phyloP scores from a whole-genome alignment of 2,329 filamentous ascomycete species.

The Teratosphaeria destructans region DNA sequence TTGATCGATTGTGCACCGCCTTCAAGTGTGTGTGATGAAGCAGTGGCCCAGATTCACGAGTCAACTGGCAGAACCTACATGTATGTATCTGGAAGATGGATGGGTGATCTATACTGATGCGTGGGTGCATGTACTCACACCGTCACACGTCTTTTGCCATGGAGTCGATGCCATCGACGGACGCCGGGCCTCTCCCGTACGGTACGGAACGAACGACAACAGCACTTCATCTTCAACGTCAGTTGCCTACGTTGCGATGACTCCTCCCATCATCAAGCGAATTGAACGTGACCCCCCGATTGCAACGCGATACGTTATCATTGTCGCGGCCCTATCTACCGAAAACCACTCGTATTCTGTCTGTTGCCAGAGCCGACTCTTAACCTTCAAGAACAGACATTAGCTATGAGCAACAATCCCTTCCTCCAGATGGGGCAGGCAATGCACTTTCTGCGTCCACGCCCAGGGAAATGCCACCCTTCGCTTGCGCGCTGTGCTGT shows the following conservation, averaged over 20 bases:
- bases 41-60: not conserved
- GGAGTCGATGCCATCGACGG: too few species aligned
- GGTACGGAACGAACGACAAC: not conserved
- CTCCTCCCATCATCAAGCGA: not conserved
- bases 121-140: not conserved
- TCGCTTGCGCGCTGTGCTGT: not conserved
- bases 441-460: not conserved
- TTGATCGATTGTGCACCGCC: not conserved
- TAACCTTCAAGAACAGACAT: not conserved
- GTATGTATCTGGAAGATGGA: not conserved
- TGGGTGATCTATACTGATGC: not conserved
- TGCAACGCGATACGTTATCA: not conserved
- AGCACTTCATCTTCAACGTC: constrained; percentile 2
- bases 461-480: constrained; percentile 1
- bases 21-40: too few species aligned
- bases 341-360: not conserved
- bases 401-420: constrained; percentile 1
- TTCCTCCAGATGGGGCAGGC: not conserved
- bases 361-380: constrained; percentile 1
- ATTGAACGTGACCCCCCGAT: not conserved
- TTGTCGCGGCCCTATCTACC: constrained; percentile 1
- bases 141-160: too few species aligned
- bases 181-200: not conserved
- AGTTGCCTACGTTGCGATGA: not conserved
- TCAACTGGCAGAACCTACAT: not conserved